Base-by-base conservation (phyloP, 2,329 filamentous ascomycete species). In the Fusarium coicis region DNA sequence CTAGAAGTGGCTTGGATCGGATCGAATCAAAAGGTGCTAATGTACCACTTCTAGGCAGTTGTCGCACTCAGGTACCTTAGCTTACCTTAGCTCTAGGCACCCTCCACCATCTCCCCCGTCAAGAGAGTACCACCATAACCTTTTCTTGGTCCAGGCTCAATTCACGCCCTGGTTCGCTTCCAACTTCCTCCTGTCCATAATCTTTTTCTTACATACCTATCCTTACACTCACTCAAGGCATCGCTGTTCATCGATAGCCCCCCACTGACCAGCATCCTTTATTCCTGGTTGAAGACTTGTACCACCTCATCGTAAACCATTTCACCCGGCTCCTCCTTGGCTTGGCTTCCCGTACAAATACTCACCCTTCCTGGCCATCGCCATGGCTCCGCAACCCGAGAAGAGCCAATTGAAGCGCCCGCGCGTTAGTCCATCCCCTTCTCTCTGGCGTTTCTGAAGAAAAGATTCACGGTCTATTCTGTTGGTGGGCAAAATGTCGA, bases 351-450 rank as follows among this genome's bases (percentile, higher is more conserved):
- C 68, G 55, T 53, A 60, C 36, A 63, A 34, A 40, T 54, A 44
- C 49, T 59, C 28, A 37, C 61, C 60, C 66, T 74, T 60, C 66
- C 66, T 72, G 59, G 72, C 73, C 59, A 75, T 77, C 66, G 74
- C 74, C 73, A 91, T 91, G 89, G 84, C 89, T 83, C 87, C 90
- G 83, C 84, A 86, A 77, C 81, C 83, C 74, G 93, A 96, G 84
- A 93, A 93, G 86, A 95, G 92, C 85, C 92, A 93, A 84, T 90
- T 96, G 85, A 97, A 97, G 87, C 91, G 94, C 80, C 89, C 86
- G 76, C 89, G 92, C 82, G 94, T 96, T 87, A 80, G 89, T 85
- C 67, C 71, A 81, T 69, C 76, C 66, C 61, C 57, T 47, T 47
- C 32, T 58, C 60, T 57, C 42, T 50, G 43, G 36, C 37, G 39